These are phyloP conservation scores for Rhododendron kiyosumense DNA, from an alignment of 148 eudicot genomes.

Conservation along the genomic window DNA sequence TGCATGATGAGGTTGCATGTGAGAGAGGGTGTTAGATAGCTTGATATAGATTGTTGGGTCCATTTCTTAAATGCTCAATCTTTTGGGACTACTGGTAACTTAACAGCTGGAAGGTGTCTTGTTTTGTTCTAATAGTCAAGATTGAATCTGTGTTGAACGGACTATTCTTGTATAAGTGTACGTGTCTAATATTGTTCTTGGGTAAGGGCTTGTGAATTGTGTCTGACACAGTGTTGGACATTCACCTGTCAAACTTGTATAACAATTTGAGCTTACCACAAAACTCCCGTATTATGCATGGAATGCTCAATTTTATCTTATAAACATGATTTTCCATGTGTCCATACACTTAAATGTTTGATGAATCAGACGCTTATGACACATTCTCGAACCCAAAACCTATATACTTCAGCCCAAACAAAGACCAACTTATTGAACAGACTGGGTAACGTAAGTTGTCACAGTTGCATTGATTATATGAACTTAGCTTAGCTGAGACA, in stretches of 20 bases:
- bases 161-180: not conserved
- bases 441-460: not conserved
- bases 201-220: not conserved
- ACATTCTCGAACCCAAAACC: not conserved
- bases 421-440: not conserved
- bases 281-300: not conserved
- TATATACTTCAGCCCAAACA: not conserved
- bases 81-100: no score
- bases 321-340: not conserved
- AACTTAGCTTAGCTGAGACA: not conserved
- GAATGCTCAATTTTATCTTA: not conserved
- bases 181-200: not conserved
- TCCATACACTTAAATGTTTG: not conserved
- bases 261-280: not conserved
- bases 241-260: not conserved
- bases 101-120: not conserved
- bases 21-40: no score
- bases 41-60: no score
- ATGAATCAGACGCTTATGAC: not conserved
- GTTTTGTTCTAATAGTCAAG: not conserved
- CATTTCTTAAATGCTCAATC: no score
- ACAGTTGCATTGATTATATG: not conserved
- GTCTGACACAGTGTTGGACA: not conserved
- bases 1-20: no score
- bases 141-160: not conserved